A percentile compares a stretch with the other conserved stretches of the same genome.
phyloP scores from a whole-genome alignment of 2,329 filamentous ascomycete species.

The Beauveria sp. region DNA sequence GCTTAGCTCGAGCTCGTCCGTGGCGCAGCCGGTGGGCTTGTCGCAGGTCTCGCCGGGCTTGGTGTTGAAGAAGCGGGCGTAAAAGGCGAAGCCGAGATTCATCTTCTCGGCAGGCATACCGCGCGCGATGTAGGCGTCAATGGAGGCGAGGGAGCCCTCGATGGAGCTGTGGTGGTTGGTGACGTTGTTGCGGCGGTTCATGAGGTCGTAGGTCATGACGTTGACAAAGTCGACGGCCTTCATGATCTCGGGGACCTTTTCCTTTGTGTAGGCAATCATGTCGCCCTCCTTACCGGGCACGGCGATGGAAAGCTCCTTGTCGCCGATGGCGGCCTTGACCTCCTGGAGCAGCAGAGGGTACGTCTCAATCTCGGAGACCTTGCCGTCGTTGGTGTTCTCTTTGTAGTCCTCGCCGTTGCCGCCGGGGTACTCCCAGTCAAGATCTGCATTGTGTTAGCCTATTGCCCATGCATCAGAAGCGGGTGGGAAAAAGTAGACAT shows the following conservation, averaged over 20 bases:
- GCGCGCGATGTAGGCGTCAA: constrained; percentile 52
- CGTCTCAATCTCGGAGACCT: constrained; percentile 50
- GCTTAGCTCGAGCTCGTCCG: constrained; percentile 50
- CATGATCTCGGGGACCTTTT: constrained; percentile 51
- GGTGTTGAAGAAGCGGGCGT: constrained; percentile 59
- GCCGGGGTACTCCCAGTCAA: constrained; percentile 59
- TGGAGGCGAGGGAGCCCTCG: constrained; percentile 40
- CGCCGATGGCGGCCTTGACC: constrained; percentile 49
- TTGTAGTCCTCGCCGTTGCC: constrained; percentile 67
- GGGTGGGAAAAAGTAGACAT: constrained; percentile 15
- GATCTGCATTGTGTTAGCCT: constrained; percentile 32
- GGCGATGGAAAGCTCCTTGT: constrained; percentile 58
- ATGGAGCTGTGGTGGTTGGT: constrained; percentile 60
- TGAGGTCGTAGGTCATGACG: constrained; percentile 65
- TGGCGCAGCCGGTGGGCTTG: constrained; percentile 49
- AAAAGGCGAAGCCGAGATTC: constrained; percentile 61
- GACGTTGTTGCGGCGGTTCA: constrained; percentile 61
- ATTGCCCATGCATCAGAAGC: not conserved
- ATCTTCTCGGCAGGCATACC: constrained; percentile 49
- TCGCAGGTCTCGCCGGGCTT: constrained; percentile 37
- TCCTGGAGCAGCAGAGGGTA: constrained; percentile 54
- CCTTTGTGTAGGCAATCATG: constrained; percentile 58
- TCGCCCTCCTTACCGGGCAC: constrained; percentile 55
- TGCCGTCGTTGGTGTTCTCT: constrained; percentile 48
- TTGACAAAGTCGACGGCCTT: constrained; percentile 58